Conservation (phyloP, 73 alveolate species). For the Stentor roeselii region DNA sequence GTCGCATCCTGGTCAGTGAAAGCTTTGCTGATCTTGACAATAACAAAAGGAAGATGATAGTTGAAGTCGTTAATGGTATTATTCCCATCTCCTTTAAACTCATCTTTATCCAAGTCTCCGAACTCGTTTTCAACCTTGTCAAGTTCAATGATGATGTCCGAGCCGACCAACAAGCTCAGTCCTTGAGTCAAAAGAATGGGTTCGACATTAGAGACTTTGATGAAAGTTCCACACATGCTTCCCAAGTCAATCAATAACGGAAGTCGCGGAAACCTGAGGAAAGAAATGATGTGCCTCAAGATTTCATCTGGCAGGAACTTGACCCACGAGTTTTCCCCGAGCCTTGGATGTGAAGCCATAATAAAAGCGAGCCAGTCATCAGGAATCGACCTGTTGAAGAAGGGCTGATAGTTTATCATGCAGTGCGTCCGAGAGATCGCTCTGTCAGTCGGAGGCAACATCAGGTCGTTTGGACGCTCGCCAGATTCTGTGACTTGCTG, state of each 20-base stretch:
- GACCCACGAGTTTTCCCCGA: slow-evolving; percentile 41
- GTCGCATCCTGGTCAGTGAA: background rate
- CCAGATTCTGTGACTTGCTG: slow-evolving; percentile 62
- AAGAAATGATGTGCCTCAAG: slow-evolving; percentile 46
- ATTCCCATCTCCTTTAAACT: too few relatives aligned
- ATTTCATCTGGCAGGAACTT: slow-evolving; percentile 45
- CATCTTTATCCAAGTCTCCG: background rate
- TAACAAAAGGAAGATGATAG: background rate
- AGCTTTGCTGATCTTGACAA: background rate
- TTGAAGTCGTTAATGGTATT: background rate
- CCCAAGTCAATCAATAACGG: slow-evolving; percentile 57
- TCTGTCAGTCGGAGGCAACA: slow-evolving; percentile 63
- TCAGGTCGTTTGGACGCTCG: slow-evolving; percentile 65
- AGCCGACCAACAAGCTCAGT: background rate
- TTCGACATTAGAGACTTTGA: slow-evolving; percentile 32
- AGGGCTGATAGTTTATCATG: slow-evolving; percentile 41
- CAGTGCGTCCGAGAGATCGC: slow-evolving; percentile 63
- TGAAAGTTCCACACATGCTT: slow-evolving; percentile 66
- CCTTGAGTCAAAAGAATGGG: background rate
- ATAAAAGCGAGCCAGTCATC: slow-evolving; percentile 43
- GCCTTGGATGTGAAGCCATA: slow-evolving; percentile 55
- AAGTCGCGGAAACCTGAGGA: slow-evolving; percentile 44
- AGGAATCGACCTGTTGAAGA: slow-evolving; percentile 38
- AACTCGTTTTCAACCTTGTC: background rate
- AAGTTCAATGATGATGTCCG: background rate